These are phyloP conservation scores for Hansenula sp. DNA, from an alignment of 1,139 yeast genomes.

Conservation along the genomic window DNA sequence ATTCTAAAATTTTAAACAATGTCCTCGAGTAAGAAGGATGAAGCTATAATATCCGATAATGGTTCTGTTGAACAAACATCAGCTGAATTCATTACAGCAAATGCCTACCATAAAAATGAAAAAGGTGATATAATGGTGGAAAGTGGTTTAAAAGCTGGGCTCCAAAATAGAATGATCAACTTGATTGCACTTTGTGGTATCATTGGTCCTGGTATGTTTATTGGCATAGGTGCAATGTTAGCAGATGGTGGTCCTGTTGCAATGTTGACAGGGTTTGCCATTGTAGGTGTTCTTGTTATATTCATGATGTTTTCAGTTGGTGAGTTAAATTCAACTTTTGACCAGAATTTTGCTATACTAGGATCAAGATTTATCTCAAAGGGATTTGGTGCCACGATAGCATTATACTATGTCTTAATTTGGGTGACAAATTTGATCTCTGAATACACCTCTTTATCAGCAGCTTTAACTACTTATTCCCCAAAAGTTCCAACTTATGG, in stretches of 20 bases:
- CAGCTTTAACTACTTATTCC: conserved; percentile 50
- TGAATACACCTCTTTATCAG: conserved; percentile 54
- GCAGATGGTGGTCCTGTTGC: conserved; percentile 66
- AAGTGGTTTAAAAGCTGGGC: conserved; percentile 29
- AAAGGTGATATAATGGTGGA: conserved; percentile 24
- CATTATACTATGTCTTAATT: conserved; percentile 51
- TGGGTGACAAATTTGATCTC: conserved; percentile 58
- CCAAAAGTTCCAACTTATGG: conserved; percentile 56
- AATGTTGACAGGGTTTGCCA: conserved; percentile 52
- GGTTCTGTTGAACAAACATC: not conserved
- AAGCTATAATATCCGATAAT: too few relatives aligned
- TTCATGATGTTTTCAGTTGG: conserved; percentile 58
- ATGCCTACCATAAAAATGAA: conserved; percentile 23
- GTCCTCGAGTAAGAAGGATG: too few relatives aligned
- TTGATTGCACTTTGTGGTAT: conserved; percentile 74
- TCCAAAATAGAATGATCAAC: conserved; percentile 31
- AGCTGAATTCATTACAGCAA: not conserved
- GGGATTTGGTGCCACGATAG: conserved; percentile 56
- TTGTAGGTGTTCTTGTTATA: conserved; percentile 53
- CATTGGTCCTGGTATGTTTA: conserved; percentile 67
- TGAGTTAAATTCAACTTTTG: conserved; percentile 51
- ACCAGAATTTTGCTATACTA: conserved; percentile 51
- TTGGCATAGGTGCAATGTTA: conserved; percentile 61
- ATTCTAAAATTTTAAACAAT: too few relatives aligned
- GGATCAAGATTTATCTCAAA: conserved; percentile 50